Evolutionary conservation across 1,139 yeast species (phyloP).

Genomic region (Zygosaccharomyces sapae): DNA sequence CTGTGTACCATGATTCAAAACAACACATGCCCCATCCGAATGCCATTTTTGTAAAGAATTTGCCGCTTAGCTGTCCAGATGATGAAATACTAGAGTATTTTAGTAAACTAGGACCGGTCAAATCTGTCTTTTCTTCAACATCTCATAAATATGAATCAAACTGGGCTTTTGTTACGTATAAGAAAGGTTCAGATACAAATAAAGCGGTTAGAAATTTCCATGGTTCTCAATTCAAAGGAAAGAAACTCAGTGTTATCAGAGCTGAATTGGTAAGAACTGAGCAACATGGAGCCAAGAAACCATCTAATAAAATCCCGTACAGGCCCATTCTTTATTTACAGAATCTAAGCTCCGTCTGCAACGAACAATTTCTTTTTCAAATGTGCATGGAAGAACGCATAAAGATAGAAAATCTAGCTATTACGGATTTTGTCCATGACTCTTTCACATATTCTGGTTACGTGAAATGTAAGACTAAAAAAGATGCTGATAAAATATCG

Average conservation of each 20-base stretch:
- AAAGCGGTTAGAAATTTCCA: constrained; percentile 33
- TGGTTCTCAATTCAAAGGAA: constrained; percentile 29
- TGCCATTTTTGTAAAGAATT: constrained; percentile 44
- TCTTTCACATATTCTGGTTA: constrained; percentile 27
- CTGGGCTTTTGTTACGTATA: constrained; percentile 47
- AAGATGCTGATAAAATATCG: constrained; percentile 24
- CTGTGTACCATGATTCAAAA: constrained; percentile 8
- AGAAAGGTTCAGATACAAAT: constrained; percentile 33
- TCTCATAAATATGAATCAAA: constrained; percentile 39
- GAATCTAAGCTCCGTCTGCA: constrained; percentile 32
- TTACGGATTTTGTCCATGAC: constrained; percentile 19
- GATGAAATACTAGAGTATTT: constrained; percentile 39
- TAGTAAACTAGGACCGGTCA: constrained; percentile 42
- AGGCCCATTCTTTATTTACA: constrained; percentile 22
- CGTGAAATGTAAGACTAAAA: constrained; percentile 24
- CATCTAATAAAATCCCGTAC: constrained; percentile 11
- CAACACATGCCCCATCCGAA: constrained; percentile 30
- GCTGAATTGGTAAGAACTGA: constrained; percentile 30
- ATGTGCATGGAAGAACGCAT: constrained; percentile 29
- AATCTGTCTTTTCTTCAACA: constrained; percentile 40
- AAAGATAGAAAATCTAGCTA: constrained; percentile 15
- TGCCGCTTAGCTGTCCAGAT: constrained; percentile 40
- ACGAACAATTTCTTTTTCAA: constrained; percentile 25
- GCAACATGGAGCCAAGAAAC: constrained; percentile 10
- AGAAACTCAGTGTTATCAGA: constrained; percentile 34